Base-by-base conservation (phyloP, 2,329 filamentous ascomycete species). In the Penicillium sp. region DNA sequence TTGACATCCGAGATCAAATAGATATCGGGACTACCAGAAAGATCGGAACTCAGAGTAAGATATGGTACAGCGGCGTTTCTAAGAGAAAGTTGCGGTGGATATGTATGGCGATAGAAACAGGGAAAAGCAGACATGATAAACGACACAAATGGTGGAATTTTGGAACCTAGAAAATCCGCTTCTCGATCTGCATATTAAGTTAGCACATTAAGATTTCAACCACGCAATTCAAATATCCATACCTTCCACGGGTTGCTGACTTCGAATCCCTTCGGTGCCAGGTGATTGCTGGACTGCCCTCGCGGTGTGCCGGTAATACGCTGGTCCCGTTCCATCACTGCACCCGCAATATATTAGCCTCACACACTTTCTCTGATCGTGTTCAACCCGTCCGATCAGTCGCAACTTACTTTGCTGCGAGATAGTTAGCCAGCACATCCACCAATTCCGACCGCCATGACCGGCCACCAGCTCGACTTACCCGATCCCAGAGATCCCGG, bases 211-310 rank as follows among this genome's bases (percentile, higher is more conserved):
- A 15, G 27, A 18, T 41, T 4, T 1, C 6, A 13, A 29, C 3
- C 8, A 6, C 14, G 2, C 6, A 3, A 12, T 25, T 28, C 4
- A 18, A 6, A 37, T 8, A 11, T 45, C 42, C 54, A 33, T 71
- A 81, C 78, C 72, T 74, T 78, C 79, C 79, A 82, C 47, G 75
- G 75, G 64, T 80, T 80, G 73, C 74, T 82, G 55, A 81, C 59
- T 63, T 81, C 78, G 65, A 82, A 82, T 44, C 77, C 78, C 39
- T 68, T 62, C 17, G 78, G 78, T 18, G 79, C 79, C 41, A 66
- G 62, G 31, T 71, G 66, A 46, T 71, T 75, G 62, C 78, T 76
- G 39, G 76, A 76, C 59, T 82, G 79, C 43, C 76, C 78, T 64
- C 79, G 69, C 54, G 73, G 55, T 47, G 69, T 74, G 37, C 79